Base-by-base conservation (phyloP, 108 stramenopile species). In the Cyclostephanos invisitatus region DNA sequence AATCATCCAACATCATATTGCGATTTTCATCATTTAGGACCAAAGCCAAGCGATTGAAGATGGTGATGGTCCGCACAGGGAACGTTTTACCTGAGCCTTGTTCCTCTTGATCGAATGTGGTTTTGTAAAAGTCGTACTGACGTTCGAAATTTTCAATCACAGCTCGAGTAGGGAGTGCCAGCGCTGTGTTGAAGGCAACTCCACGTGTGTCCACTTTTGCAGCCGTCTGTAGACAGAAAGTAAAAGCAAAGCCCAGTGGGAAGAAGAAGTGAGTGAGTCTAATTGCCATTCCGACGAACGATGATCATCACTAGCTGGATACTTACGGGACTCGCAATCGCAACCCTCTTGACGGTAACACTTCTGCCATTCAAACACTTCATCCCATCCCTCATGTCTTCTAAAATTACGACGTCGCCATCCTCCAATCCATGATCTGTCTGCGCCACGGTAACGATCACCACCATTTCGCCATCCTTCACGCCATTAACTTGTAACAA, bases 1-100 rank as follows among this genome's bases (percentile, higher is more conserved):
- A 46, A 53, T 56, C 46, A 27, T 64, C 29, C 21, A 77, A 32
- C 46, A 76, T 32, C 15, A 21, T 40, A 38, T 74, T 74, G 35
- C 72, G 58, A 22, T 71, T 57, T 20, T 83, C 78, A 54, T 83
- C 78, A 62, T 80, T 55, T 15, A 83, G 54, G 17, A 83, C 78
- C 32, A 83, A 67, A 21, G 83, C 83, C n/a, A 83, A 51, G 17
- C 83, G 78, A 61, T 83, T 83, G 74, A 83, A 83, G 50, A 83
- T 83, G 27, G 83, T 83, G 22, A 83, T 83, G 44, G 78, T 80
- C 15, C 83, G 74, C 20, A 75, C 68, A 15, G 78, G 74, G 38
- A 83, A 80, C 38, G 75, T 83, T 62, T 83, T 83, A 22, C 62
- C 63, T 18, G 56, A 55, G 47, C 67, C 64, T 25, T 2, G 57